Percentiles rank a stretch among this genome's conserved stretches.
Conservation (phyloP, 2,329 filamentous ascomycete species). For the Aureobasidium sp. region DNA sequence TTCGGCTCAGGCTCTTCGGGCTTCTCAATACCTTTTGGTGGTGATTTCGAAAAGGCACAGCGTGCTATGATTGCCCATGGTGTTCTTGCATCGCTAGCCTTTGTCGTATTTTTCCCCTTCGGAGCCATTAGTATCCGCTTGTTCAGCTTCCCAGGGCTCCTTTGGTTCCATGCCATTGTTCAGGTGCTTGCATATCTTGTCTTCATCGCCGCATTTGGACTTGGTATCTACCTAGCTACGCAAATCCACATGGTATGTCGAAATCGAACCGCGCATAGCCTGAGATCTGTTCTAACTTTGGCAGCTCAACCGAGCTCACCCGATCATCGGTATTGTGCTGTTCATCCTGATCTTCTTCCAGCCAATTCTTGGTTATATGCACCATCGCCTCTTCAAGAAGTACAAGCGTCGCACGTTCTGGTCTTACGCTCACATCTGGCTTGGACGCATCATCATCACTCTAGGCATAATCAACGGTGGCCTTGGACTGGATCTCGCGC, state of each 20-base stretch:
- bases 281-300: not conserved
- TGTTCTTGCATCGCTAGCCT: conserved; percentile 37
- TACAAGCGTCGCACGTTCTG: conserved; percentile 39
- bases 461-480: conserved; percentile 17
- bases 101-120: conserved; percentile 40
- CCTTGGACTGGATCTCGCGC: conserved; percentile 15
- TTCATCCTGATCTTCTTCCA: conserved; percentile 48
- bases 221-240: conserved; percentile 45
- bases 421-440: conserved; percentile 29
- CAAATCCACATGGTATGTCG: conserved; percentile 29
- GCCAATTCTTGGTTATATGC: conserved; percentile 45
- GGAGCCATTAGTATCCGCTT: conserved; percentile 39
- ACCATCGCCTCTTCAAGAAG: conserved; percentile 46
- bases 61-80: conserved; percentile 35
- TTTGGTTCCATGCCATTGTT: conserved; percentile 40
- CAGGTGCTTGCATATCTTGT: conserved; percentile 45
- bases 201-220: conserved; percentile 42
- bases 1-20: not conserved
- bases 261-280: too few relatives aligned
- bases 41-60: not conserved
- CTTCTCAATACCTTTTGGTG: conserved; percentile 5
- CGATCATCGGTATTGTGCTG: conserved; percentile 49
- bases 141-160: conserved; percentile 35
- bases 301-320: conserved; percentile 38
- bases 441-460: conserved; percentile 22